These are phyloP conservation scores for Retiboletus flavoniger DNA, from an alignment of 1,284 basidiomycete species.

Conservation along the genomic window DNA sequence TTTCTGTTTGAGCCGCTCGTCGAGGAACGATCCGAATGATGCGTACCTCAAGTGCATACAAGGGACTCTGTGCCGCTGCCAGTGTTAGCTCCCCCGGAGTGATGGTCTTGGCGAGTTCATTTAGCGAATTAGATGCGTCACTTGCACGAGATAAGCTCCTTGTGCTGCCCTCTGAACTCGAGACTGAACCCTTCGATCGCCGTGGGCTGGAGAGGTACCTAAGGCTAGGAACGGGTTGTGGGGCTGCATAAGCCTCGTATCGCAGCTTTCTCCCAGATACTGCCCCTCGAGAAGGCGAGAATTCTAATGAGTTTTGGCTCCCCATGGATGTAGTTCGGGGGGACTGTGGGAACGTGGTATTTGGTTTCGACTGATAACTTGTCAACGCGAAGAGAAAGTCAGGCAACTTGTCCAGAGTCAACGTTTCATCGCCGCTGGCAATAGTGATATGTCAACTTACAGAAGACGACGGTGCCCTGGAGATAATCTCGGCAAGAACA, in stretches of 20 bases:
- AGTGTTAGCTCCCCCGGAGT: constrained; percentile 60
- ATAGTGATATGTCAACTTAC: constrained; percentile 37
- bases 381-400: constrained; percentile 59
- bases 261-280: constrained; percentile 50
- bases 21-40: neutral
- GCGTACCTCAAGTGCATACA: constrained; percentile 26
- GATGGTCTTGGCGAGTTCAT: constrained; percentile 42
- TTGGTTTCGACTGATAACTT: constrained; percentile 31
- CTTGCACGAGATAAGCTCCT: constrained; percentile 28
- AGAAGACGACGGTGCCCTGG: constrained; percentile 47
- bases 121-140: constrained; percentile 31
- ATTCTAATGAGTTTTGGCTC: constrained; percentile 24
- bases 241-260: constrained; percentile 69
- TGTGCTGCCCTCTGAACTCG: constrained; percentile 22
- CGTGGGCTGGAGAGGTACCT: constrained; percentile 34
- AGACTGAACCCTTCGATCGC: constrained; percentile 26
- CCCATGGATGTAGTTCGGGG: constrained; percentile 17
- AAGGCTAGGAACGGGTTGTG: constrained; percentile 48
- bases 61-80: constrained; percentile 34
- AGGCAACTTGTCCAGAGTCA: constrained; percentile 52
- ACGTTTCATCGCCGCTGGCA: neutral
- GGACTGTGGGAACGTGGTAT: constrained; percentile 4
- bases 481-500: constrained; percentile 46
- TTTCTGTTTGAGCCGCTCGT: constrained; percentile 3
- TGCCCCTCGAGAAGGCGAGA: constrained; percentile 33